These are phyloP conservation scores for Rhizophagus sp. DNA, from an alignment of 192 early-diverging fungal genomes.

Conservation along the genomic window DNA sequence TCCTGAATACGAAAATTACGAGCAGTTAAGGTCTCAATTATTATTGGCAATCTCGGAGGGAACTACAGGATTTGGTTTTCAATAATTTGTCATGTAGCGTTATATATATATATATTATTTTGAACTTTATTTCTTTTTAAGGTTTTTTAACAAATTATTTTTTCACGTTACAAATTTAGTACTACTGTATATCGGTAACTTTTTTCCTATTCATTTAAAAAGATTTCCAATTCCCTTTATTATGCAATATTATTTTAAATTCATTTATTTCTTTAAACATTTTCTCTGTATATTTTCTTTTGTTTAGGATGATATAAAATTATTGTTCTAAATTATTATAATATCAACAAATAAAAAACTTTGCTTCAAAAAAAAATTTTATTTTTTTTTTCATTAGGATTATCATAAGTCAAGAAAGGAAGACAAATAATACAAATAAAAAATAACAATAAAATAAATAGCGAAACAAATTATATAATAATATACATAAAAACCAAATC, in stretches of 20 bases:
- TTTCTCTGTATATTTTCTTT: not conserved
- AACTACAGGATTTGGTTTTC: constrained; percentile 89
- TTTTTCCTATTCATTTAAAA: not conserved
- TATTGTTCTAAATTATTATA: not conserved
- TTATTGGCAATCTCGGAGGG: constrained; percentile 91
- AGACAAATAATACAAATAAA: too few relatives aligned
- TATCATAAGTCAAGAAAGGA: too few relatives aligned
- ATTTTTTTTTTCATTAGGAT: too few relatives aligned
- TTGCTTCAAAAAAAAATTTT: not conserved
- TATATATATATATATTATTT: not conserved
- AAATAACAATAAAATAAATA: too few relatives aligned
- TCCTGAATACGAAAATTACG: constrained; percentile 91
- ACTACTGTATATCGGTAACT: too few relatives aligned
- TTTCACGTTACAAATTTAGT: too few relatives aligned
- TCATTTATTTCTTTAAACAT: not conserved
- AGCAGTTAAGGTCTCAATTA: constrained; percentile 77
- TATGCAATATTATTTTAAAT: not conserved
- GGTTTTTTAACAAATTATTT: not conserved
- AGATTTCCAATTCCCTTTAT: not conserved
- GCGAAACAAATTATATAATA: too few relatives aligned
- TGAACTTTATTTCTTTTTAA: not conserved
- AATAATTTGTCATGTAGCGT: constrained; percentile 40
- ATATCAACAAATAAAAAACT: not conserved
- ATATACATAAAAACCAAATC: too few relatives aligned
- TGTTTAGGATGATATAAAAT: not conserved